A percentile compares a stretch with the other conserved stretches of the same genome.
Conservation (phyloP, 345 rosid genomes). For the Arabidopsis suecica region DNA sequence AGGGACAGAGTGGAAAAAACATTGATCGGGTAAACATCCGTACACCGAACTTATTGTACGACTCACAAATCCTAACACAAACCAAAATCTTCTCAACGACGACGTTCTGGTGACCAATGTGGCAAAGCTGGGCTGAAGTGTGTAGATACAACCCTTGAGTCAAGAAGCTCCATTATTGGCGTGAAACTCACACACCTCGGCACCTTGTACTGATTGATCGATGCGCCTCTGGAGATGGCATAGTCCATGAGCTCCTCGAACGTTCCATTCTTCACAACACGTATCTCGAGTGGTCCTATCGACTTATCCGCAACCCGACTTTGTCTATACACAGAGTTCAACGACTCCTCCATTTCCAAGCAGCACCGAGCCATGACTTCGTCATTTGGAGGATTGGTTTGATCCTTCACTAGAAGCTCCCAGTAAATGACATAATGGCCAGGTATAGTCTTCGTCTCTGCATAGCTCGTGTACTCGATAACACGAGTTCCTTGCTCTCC, state of each 20-base stretch:
- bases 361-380: conserved; percentile 65
- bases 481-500: conserved; percentile 56
- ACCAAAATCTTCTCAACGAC: conserved; percentile 36
- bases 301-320: conserved; percentile 87
- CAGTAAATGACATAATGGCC: conserved; percentile 93
- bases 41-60: conserved; percentile 40
- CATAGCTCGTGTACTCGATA: conserved; percentile 86
- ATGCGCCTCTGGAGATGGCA: conserved; percentile 85
- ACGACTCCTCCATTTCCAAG: conserved; percentile 70
- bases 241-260: conserved; percentile 96
- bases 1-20: not conserved
- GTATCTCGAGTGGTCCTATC: conserved; percentile 83
- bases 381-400: conserved; percentile 52
- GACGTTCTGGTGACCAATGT: conserved; percentile 63
- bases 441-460: conserved; percentile 66
- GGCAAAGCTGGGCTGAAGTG: conserved; percentile 76
- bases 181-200: conserved; percentile 86
- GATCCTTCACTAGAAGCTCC: conserved; percentile 65
- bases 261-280: conserved; percentile 75
- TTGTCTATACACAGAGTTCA: conserved; percentile 85
- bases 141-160: conserved; percentile 64
- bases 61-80: conserved; percentile 28
- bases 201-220: conserved; percentile 85
- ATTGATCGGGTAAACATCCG: conserved; percentile 34
- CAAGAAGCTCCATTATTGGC: conserved; percentile 76